Evolutionary conservation across 176 grass and related monocot genomes (phyloP).

Genomic region (Zoysia pacifica): DNA sequence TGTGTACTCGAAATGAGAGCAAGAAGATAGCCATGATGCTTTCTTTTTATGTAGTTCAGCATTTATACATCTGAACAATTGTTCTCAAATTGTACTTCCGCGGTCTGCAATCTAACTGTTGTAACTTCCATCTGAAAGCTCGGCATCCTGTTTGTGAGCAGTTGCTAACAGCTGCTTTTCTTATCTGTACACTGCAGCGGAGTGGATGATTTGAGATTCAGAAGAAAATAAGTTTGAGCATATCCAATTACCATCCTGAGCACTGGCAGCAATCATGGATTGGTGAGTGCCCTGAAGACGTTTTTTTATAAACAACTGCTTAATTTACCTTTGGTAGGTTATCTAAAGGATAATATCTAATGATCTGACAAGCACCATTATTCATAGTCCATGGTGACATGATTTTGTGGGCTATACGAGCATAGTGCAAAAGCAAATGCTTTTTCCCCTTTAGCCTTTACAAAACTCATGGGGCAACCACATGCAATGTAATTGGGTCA

Average conservation of each 20-base stretch:
- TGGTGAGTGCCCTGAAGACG: slow-evolving; percentile 49
- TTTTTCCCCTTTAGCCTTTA: not conserved
- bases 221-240: slow-evolving; percentile 99
- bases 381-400: not conserved
- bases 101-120: slow-evolving; percentile 43
- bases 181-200: slow-evolving; percentile 59
- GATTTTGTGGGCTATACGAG: not conserved
- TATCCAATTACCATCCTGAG: slow-evolving; percentile 97
- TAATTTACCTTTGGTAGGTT: not conserved
- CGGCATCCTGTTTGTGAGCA: slow-evolving; percentile 6
- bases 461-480: not conserved
- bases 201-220: slow-evolving; percentile 96
- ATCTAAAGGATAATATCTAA: not conserved
- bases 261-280: slow-evolving; percentile 99
- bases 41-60: no score
- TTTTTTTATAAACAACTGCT: slow-evolving; percentile 7
- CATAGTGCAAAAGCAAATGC: not conserved
- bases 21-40: no score
- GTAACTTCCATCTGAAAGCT: slow-evolving; percentile 5
- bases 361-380: not conserved
- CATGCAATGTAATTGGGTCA: not conserved
- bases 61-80: no score
- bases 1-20: no score
- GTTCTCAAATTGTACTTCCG: no score
- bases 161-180: not conserved